Evolutionary conservation across 768 basidiomycete species (phyloP).

Genomic region (Wakefieldia striispora): DNA sequence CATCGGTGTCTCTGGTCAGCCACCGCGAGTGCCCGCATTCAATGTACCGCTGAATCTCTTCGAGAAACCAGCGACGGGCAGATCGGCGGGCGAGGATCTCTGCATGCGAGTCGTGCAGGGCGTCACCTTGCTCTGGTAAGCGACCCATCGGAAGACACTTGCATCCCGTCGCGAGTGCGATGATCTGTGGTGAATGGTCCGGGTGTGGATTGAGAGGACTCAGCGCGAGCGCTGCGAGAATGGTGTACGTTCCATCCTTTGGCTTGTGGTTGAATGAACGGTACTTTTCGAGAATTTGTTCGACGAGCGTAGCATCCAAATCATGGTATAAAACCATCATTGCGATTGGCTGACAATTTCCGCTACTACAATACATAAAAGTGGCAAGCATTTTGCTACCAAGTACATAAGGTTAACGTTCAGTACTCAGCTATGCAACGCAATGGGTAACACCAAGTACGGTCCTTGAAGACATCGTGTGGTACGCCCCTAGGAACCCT

Average conservation of each 20-base stretch:
- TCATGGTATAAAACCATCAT: conserved; percentile 9
- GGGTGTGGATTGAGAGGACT: conserved; percentile 27
- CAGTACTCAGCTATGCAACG: no score
- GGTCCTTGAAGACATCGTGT: no score
- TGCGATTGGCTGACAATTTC: neutral
- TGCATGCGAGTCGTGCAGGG: conserved; percentile 87
- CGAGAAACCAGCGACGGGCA: conserved; percentile 74
- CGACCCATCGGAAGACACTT: conserved; percentile 73
- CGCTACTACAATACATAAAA: no score
- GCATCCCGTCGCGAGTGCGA: conserved; percentile 78
- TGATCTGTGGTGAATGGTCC: conserved; percentile 41
- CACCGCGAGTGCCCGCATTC: conserved; percentile 42
- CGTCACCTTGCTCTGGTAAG: conserved; percentile 69
- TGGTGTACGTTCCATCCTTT: conserved; percentile 56
- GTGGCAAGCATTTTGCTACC: no score
- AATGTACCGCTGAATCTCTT: conserved; percentile 48
- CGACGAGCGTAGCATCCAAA: conserved; percentile 31
- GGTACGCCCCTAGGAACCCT: no score
- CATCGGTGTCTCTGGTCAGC: conserved; percentile 40
- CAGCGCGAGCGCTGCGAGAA: conserved; percentile 58
- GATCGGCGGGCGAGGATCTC: conserved; percentile 87
- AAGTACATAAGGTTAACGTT: no score
- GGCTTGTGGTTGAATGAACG: conserved; percentile 47
- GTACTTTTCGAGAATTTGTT: conserved; percentile 44
- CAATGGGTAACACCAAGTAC: no score